Percentiles rank a stretch among this genome's conserved stretches.
Evolutionary conservation across 805 yeast species (phyloP).

Genomic region (Kazachstania martiniae): DNA sequence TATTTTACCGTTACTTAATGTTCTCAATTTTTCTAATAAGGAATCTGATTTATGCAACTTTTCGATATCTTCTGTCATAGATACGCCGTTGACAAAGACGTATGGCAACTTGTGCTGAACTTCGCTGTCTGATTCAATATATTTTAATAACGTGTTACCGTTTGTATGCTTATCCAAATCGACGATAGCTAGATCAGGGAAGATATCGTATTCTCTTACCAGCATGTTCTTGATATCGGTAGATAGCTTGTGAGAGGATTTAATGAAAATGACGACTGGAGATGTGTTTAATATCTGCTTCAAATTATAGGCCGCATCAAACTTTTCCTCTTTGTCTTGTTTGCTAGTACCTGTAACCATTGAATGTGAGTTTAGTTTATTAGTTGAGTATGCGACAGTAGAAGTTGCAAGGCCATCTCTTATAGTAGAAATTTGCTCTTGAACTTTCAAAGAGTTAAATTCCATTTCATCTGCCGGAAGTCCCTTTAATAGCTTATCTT

Average conservation of each 20-base stretch:
- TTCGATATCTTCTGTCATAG: conserved; percentile 9
- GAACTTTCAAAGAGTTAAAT: conserved; percentile 7
- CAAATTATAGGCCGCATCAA: conserved; percentile 19
- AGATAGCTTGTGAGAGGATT: conserved; percentile 54
- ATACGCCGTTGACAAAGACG: conserved; percentile 19
- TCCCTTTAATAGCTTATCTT: too few relatives aligned
- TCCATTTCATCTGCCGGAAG: conserved; percentile 3
- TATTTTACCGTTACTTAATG: conserved; percentile 13
- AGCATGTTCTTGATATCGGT: conserved; percentile 55
- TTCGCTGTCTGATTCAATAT: conserved; percentile 28
- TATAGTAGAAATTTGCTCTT: conserved; percentile 12
- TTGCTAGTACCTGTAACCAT: neutral
- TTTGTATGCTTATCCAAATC: conserved; percentile 71
- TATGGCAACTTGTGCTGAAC: conserved; percentile 9
- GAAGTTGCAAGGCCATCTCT: conserved; percentile 7
- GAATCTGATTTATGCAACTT: conserved; percentile 9
- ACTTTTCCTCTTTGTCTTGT: neutral
- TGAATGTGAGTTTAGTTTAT: neutral
- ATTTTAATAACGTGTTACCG: conserved; percentile 61
- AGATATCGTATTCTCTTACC: conserved; percentile 49
- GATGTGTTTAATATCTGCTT: conserved; percentile 46
- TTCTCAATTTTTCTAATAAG: conserved; percentile 12
- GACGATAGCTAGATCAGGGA: conserved; percentile 62
- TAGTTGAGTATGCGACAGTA: neutral
- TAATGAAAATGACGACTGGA: conserved; percentile 52